Base-by-base conservation (phyloP, 2,329 filamentous ascomycete genomes). In the Apiospora hydei region DNA sequence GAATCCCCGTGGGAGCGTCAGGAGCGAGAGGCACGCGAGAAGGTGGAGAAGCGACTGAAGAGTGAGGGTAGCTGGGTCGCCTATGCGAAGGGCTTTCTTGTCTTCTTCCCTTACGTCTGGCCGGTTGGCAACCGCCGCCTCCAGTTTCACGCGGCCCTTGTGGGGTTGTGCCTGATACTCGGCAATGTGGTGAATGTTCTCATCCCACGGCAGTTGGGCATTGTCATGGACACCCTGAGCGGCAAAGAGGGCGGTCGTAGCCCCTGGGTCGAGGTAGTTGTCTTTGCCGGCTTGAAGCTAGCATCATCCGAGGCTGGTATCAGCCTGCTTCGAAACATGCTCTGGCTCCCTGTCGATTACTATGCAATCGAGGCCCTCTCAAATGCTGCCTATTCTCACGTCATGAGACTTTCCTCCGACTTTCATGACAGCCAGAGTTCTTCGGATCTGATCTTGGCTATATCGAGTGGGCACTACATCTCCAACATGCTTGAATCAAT, bases 91-190 rank as follows among this genome's bases (percentile, higher is more conserved):
- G 89, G 91, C 7, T 97, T 95, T 82, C 85, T 86, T 77, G 89
- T 96, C 47, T 92, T 97, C 79, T 84, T 95, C 41, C 94, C 93
- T 0, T 93, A 94, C 78, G 85, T 97, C 26, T 95, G 93, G 90
- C 94, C 95, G 0, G 87, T 89, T 69, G 88, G 91, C 57, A 89
- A 92, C 77, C 87, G 85, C 70, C 81, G 83, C 18, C 87, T 96
- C 24, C 93, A 96, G 79, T 80, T 93, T 24, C 91, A 91, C 70
- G 88, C 93, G 26, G 83, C 88, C 14, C 85, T 93, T 4, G 91
- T 96, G 64, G 88, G 88, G 0, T 61, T 93, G 1, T 93, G 93
- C 75, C 85, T 96, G 30, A 80, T 95, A n/a, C 84, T 86, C 69
- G 89, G 91, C 71, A 94, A 95, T 75, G 89, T 89, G 6, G 84